These are phyloP conservation scores for Taphrina confusa DNA, from an alignment of 1,139 yeast species.

Conservation along the genomic window DNA sequence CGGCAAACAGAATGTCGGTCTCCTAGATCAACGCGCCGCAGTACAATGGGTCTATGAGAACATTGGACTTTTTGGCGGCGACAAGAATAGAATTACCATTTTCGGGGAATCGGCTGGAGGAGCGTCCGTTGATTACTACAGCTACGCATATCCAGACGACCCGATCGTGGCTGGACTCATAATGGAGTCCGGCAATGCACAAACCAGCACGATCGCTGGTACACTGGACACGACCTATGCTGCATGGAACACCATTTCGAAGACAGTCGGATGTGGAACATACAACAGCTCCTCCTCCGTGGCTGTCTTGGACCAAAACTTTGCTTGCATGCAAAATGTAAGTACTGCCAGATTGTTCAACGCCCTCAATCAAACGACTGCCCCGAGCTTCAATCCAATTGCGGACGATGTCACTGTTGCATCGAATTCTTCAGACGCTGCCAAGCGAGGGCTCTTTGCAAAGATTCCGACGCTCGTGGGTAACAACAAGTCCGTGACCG, in stretches of 20 bases:
- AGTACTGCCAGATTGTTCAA: neutral
- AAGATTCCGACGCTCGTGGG: constrained; percentile 20
- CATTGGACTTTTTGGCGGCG: constrained; percentile 49
- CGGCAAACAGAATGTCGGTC: constrained; percentile 45
- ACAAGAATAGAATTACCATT: constrained; percentile 47
- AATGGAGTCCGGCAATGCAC: constrained; percentile 9
- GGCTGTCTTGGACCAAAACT: neutral
- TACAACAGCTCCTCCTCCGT: neutral
- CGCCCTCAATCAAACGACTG: constrained; percentile 1
- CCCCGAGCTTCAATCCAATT: constrained; percentile 20
- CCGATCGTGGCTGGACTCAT: constrained; percentile 6
- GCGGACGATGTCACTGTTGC: constrained; percentile 6
- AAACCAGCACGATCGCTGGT: constrained; percentile 1
- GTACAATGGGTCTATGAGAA: constrained; percentile 49
- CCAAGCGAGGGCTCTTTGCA: constrained; percentile 14
- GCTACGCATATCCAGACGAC: constrained; percentile 3
- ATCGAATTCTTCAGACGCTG: neutral
- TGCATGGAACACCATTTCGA: constrained; percentile 16
- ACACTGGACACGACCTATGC: neutral
- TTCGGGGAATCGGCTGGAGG: constrained; percentile 51
- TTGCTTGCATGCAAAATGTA: constrained; percentile 20
- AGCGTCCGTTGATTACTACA: constrained; percentile 41
- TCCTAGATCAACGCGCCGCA: constrained; percentile 47
- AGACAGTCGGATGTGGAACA: constrained; percentile 14
- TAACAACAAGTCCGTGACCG: no score